Base-by-base conservation (phyloP, 148 eudicot genomes). In the Camellia sinensis region DNA sequence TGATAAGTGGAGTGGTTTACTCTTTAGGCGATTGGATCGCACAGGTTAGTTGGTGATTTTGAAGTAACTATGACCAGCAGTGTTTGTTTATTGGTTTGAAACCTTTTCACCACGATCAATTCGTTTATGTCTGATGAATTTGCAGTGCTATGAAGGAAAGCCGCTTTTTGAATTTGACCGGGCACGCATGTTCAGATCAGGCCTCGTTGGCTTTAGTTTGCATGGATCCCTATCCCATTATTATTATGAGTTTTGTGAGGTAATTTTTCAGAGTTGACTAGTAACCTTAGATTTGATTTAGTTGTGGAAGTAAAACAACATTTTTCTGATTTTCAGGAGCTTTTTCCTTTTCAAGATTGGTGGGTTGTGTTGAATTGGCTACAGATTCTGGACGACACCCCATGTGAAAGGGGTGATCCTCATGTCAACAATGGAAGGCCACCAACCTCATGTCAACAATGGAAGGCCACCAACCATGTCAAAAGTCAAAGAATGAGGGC, bases 21-120 rank as follows among this genome's bases (percentile, higher is more conserved):
- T 92, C 99, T 57, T 3, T 94, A 13, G 99, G 99, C 67, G 99
- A 96, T 87, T 96, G 99, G 99, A 96, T 96, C 81, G 99, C 99
- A 60, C 99, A 96, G 95, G 99, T 96, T 83, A 52, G 93, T 80
- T 69, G 43, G 4, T 77, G 29, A 14, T 83, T 15, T 75, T 60
- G 19, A 22, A 18, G 52, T 40, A 29, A 44, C 57, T 71, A 56
- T 56, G 45, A 41, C 60, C 50, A 41, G 21, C 19, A 61, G 12
- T 15, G 45, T 64, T 8, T 44, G 45, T 67, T 8, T 44, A 40
- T 67, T 60, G 41, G 15, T 45, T 61, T 17, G n/a, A 4, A 45
- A n/a, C n/a, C 57, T 54, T 57, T 59, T 78, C 22, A 12, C 8
- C 1, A 44, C 19, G 19, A 75, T 82, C 57, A 75, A 9, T 68